phyloP scores from a whole-genome alignment of 257 asterid species.

The Agastache rugosa region DNA sequence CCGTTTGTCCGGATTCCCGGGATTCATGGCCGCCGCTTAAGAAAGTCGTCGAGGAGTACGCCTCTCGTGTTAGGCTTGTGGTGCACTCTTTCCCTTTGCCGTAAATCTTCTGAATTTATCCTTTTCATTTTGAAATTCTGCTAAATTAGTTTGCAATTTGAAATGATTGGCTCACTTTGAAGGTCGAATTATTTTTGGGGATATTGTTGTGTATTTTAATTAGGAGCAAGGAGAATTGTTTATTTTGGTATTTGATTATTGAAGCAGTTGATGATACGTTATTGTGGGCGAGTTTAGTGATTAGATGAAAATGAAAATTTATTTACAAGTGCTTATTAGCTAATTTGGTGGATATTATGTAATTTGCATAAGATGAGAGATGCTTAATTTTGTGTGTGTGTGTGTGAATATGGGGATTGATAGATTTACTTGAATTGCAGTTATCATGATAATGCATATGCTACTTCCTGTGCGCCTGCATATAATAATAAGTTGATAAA shows the following conservation, averaged over 20 bases:
- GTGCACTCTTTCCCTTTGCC: constrained; percentile 81
- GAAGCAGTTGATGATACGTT: too few relatives aligned
- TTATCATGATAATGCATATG: constrained; percentile 75
- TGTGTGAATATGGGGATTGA: not conserved
- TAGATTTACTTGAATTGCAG: too few relatives aligned
- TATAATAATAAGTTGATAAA: constrained; percentile 40
- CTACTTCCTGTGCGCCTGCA: constrained; percentile 74
- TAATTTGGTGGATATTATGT: not conserved
- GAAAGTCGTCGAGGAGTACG: constrained; percentile 54
- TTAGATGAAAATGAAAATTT: too few relatives aligned
- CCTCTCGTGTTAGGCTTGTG: constrained; percentile 53
- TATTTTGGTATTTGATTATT: too few relatives aligned
- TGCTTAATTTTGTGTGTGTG: not conserved
- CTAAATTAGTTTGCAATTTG: not conserved
- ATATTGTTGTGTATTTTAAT: too few relatives aligned
- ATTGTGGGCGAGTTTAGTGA: too few relatives aligned
- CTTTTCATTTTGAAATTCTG: not conserved
- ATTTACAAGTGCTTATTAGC: not conserved
- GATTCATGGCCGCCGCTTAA: constrained; percentile 92
- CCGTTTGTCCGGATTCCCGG: constrained; percentile 88
- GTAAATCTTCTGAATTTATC: constrained; percentile 37
- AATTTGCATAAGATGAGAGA: not conserved
- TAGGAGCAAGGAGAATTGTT: too few relatives aligned
- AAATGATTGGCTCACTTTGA: not conserved
- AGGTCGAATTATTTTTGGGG: not conserved